Base-by-base conservation (phyloP, 192 early-diverging fungal species). In the Pilaira anomala region DNA sequence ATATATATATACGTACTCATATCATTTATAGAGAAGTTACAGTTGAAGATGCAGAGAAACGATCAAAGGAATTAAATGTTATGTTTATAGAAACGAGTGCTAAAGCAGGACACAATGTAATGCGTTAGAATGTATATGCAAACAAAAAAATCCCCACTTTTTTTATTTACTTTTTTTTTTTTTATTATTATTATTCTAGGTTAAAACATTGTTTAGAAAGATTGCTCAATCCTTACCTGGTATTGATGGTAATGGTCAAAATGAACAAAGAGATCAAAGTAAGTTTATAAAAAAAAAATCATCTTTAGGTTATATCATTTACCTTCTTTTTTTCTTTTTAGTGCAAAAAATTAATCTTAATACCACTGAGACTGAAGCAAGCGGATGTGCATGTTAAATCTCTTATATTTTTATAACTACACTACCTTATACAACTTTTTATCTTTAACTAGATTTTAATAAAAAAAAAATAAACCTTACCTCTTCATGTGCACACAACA, bases 11-110 rank as follows among this genome's bases (percentile, higher is more conserved):
- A 18, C 9, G 7, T 3, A 4, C 7, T 25, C 19, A 12, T 3
- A 26, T 1, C 42, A 2, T 45, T 28, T 44, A 39, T 48, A 90
- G 91, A 70, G 86, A 92, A 82, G 96, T 99, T 4, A 91, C 93
- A 4, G 90, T 91, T n/a, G 95, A 97, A 66, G 96, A 99, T 67
- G 97, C 95, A 26, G 97, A 99, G 76, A 94, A 95, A 81, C 93
- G 94, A 73, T 92, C 96, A 16, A 93, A 93, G 69, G 97, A 98
- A 67, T 87, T 93, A 73, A 95, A 93, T 66, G 95, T 95, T 40
- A 91, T 99, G 90, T 99, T 96, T 77, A 97, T 98, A 71, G 97
- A 99, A 72, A 99, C 97, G 18, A 91, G 88, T 67, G 97, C 97
- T 45, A 99, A 99, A 78, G 96, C 95, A 11, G 97, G 95, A 13